Evolutionary conservation across 2,329 filamentous ascomycete species (phyloP).

Genomic region (Samsoniella hepiali): DNA sequence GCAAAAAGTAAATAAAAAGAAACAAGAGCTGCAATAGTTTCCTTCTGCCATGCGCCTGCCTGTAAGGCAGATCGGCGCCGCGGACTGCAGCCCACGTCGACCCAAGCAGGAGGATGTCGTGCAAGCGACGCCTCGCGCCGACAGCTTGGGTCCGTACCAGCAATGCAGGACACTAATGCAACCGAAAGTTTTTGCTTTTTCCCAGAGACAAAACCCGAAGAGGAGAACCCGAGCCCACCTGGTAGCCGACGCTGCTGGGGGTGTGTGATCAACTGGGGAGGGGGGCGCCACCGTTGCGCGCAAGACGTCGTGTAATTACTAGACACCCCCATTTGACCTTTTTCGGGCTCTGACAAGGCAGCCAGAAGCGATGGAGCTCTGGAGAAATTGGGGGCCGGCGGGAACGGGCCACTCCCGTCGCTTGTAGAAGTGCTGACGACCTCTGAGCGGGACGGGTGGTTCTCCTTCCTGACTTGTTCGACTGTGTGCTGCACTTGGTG

Average conservation of each 20-base stretch:
- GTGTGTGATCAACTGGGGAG: background rate
- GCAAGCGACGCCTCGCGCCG: slow-evolving; percentile 2
- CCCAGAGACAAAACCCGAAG: background rate
- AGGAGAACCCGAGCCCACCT: slow-evolving; percentile 8
- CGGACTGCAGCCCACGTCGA: background rate
- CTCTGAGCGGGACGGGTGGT: background rate
- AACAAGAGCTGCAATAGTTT: background rate
- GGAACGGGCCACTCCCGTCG: background rate
- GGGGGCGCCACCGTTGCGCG: background rate
- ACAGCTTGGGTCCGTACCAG: slow-evolving; percentile 11
- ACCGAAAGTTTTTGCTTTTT: background rate
- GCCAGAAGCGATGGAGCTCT: slow-evolving; percentile 8
- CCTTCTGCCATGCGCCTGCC: background rate
- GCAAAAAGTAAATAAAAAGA: background rate
- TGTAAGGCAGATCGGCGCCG: background rate
- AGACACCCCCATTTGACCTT: background rate
- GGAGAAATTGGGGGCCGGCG: slow-evolving; percentile 10
- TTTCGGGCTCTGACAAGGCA: background rate
- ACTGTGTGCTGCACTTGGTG: background rate
- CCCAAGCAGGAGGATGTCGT: background rate
- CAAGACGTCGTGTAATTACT: background rate
- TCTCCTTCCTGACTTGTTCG: background rate
- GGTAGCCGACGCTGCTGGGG: background rate
- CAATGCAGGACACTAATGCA: slow-evolving; percentile 13
- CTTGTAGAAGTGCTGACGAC: background rate